Conservation (phyloP, 176 grass and related monocot genomes). For the Olyra latifolia region DNA sequence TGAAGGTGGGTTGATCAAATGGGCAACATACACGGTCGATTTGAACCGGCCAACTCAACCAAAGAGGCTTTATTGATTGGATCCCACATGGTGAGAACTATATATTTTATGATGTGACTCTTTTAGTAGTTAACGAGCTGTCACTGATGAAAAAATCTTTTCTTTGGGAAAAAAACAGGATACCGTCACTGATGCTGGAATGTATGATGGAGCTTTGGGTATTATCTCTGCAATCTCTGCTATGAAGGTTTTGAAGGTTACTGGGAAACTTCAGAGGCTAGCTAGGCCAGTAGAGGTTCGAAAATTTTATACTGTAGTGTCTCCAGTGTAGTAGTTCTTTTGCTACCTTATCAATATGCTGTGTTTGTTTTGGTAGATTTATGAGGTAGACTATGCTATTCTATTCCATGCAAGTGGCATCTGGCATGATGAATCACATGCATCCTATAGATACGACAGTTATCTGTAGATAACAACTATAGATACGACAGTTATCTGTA, state of each 20-base stretch:
- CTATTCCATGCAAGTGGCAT: not conserved
- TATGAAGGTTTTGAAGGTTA: conserved; percentile 79
- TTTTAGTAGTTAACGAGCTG: not conserved
- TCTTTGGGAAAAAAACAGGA: conserved; percentile 54
- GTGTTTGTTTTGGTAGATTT: not conserved
- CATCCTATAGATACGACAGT: conserved; percentile 5
- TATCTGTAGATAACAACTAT: conserved; percentile 26
- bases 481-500: conserved; percentile 38
- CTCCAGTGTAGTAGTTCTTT: not conserved
- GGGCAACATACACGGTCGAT: conserved; percentile 88
- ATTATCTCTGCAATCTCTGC: conserved; percentile 84
- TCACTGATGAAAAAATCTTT: not conserved
- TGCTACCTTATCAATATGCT: not conserved
- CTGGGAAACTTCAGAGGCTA: conserved; percentile 68
- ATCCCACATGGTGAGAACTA: conserved; percentile 68
- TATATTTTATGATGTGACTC: not conserved
- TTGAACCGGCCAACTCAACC: conserved; percentile 45
- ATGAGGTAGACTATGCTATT: not conserved
- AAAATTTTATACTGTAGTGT: not conserved
- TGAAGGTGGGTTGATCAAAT: conserved; percentile 94
- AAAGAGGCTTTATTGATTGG: conserved; percentile 65
- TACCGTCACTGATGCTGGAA: conserved; percentile 93
- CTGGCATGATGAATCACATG: conserved; percentile 7
- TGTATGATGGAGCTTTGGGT: conserved; percentile 81
- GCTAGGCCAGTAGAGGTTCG: conserved; percentile 76